These are phyloP conservation scores for Apium graveolens DNA, from an alignment of 129 eudicot species.

Conservation along the genomic window DNA sequence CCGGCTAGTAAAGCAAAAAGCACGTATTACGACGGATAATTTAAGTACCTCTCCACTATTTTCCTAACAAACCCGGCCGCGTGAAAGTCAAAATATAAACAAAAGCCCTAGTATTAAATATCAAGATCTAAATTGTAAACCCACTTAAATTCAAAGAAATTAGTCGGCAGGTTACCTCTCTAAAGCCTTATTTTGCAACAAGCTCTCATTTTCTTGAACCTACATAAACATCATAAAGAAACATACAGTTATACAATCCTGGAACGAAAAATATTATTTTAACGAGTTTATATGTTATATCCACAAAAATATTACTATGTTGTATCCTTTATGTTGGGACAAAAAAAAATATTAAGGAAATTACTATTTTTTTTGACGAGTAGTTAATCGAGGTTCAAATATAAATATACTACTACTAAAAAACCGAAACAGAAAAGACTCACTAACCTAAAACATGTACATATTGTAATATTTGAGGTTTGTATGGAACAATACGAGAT, in stretches of 20 bases:
- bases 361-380: no score
- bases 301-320: no score
- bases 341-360: no score
- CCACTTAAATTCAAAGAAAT: neutral
- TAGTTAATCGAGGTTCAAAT: no score
- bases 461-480: neutral
- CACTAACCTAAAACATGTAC: neutral
- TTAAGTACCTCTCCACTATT: neutral
- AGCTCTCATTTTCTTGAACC: conserved; percentile 2
- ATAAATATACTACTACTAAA: neutral
- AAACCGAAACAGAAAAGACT: neutral
- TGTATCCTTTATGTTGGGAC: no score
- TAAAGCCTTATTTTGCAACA: neutral
- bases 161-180: neutral
- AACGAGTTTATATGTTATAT: no score
- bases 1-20: neutral
- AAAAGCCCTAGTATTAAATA: conserved; percentile 4
- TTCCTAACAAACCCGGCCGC: no score
- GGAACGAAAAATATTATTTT: no score
- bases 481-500: neutral
- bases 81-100: no score
- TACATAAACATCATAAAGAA: neutral
- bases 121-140: neutral
- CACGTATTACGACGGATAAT: no score
- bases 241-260: no score